Base-by-base conservation (phyloP, 1,139 yeast species). In the Debaryomyces nepalensis region DNA sequence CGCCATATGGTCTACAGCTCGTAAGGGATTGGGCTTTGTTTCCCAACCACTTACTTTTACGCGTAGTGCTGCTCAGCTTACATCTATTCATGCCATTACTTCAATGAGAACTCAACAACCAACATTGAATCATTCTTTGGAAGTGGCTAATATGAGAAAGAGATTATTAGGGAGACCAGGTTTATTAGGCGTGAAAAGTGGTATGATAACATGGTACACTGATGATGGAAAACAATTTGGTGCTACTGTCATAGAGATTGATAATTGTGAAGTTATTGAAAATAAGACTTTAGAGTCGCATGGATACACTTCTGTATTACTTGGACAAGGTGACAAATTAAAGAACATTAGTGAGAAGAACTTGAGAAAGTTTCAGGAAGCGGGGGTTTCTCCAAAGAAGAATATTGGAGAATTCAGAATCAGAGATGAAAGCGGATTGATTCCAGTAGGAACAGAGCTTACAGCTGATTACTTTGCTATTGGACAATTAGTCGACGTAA, bases 181-280 rank as follows among this genome's bases (percentile, higher is more conserved):
- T 6, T 69, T 89, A 29, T 68, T 91, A 21, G 96, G 95, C 0
- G 70, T 81, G 49, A 93, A 93, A 61, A 73, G 85, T 49, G 98
- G 98, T 15, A 91, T 93, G 97, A 82, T 90, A 42, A 81, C 96
- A 9, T 87, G 83, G 79, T 93, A 79, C 60, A 76, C 80, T 27
- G 76, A 77, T 29, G 71, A 74, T 4, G 97, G 96, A n/a, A 73
- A 73, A 44, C 81, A 82, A 47, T 66, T 73, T 37, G 89, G 90
- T 6, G 90, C 89, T 38, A 95, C 99, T 2, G 88, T 93, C 5
- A 70, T 93, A 32, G 96, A 90, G 61, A 77, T 95, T 45, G 88
- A 90, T 61, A 81, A 91, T 44, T 87, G 89, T 50, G 99, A 95
- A 68, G 97, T 93, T 15, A 66, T 87, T 15, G 77, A 77, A 57